Evolutionary conservation across 176 grass and related monocot genomes (phyloP).

Genomic region (Hordeum marinum): DNA sequence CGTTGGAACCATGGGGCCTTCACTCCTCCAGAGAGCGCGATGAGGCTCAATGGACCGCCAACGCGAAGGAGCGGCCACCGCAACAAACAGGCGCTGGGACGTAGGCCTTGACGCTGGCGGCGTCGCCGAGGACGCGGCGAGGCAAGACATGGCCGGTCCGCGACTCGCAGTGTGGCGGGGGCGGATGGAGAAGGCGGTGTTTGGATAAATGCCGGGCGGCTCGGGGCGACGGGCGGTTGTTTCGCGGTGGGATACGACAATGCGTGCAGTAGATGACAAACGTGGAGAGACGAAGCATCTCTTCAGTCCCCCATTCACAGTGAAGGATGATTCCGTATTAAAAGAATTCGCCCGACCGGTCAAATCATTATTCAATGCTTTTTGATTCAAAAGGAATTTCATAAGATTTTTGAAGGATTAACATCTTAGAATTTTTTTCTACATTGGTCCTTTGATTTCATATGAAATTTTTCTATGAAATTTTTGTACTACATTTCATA

Average conservation of each 20-base stretch:
- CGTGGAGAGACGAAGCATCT: constrained; percentile 9
- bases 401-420: too few relatives aligned
- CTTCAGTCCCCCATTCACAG: neutral
- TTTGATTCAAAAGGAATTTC: too few relatives aligned
- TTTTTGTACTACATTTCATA: too few relatives aligned
- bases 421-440: too few relatives aligned
- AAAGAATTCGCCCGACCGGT: too few relatives aligned
- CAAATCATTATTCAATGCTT: too few relatives aligned
- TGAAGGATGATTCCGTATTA: neutral
- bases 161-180: neutral
- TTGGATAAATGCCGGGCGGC: constrained; percentile 28
- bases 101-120: neutral
- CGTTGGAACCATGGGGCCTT: neutral
- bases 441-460: too few relatives aligned
- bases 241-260: neutral
- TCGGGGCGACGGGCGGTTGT: neutral
- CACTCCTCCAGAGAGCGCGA: neutral
- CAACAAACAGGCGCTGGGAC: neutral
- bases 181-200: neutral
- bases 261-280: constrained; percentile 23
- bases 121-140: constrained; percentile 5
- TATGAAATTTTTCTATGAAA: too few relatives aligned
- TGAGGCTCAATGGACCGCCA: neutral
- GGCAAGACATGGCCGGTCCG: constrained; percentile 33
- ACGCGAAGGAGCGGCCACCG: neutral